Evolutionary conservation across 2,329 filamentous ascomycete species (phyloP), one percentile per base, ranked within the genome.

Genomic region (Phialemonium atrogriseum): DNA sequence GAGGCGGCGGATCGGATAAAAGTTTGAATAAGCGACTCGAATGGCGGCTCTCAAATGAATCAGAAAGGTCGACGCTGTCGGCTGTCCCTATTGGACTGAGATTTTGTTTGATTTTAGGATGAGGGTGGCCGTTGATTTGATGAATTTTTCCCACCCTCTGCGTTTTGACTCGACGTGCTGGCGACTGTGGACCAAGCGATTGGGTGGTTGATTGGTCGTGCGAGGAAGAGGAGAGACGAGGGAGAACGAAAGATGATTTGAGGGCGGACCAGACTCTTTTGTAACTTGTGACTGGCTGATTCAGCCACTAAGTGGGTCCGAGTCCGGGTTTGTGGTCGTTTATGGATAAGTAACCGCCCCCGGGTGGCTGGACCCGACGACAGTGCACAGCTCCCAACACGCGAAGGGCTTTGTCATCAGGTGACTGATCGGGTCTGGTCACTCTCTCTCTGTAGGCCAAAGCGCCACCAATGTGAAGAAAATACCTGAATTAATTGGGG

Each of bases 241-340:
- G 49, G 60, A 62, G 61, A 63, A 54, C 54, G 60, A 55, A 55
- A 63, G 56, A 52, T 69, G 65, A 69, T 68, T 68, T 68, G 66
- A 68, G 59, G 60, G 61, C 50, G 52, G 52, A 48, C 39, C 50
- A 55, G 55, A 55, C 54, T 44, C 54, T 56, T 61, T 59, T 54
- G 57, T 56, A 52, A 50, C 49, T 49, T 63, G 49, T 69, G 58
- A 68, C 59, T 69, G 65, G 66, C 63, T 66, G 60, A 64, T 51
- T 64, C 56, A 63, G 56, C 59, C 43, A 20, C 27, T 10, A 17
- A 37, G 56, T 62, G 60, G 62, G 54, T 34, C 52, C 5, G 1
- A n/a, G n/a, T n/a, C 21, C 21, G n/a, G 21, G 21, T 23, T 23
- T 23, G 9, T 9, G n/a, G 21, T 23, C n/a, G 9, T 23, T n/a